Evolutionary conservation across 2,329 filamentous ascomycete genomes (phyloP).

Genomic region (Zymoseptoria tritici): DNA sequence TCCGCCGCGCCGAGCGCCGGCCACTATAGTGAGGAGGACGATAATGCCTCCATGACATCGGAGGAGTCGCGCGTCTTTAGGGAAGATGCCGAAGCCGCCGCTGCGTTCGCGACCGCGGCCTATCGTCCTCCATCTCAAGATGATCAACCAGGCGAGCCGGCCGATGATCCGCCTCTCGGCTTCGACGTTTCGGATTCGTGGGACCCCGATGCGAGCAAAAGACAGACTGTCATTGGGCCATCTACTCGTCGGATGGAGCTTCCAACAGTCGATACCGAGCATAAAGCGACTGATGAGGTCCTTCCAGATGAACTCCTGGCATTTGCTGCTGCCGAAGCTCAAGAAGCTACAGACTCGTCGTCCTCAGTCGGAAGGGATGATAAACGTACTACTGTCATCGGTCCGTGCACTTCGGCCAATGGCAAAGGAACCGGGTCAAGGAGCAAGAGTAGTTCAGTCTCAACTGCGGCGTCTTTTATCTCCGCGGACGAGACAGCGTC

Average conservation of each 20-base stretch:
- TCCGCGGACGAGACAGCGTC: background rate
- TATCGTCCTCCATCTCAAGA: conserved; percentile 4
- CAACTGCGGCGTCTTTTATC: background rate
- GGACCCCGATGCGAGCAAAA: conserved; percentile 9
- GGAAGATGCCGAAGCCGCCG: conserved; percentile 22
- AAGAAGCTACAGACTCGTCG: background rate
- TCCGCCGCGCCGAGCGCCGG: conserved; percentile 10
- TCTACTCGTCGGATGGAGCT: background rate
- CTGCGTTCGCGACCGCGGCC: conserved; percentile 12
- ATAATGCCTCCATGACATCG: conserved; percentile 14
- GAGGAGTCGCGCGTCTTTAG: conserved; percentile 16
- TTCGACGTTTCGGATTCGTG: conserved; percentile 10
- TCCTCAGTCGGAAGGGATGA: background rate
- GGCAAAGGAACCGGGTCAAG: background rate
- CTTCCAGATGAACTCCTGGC: conserved; percentile 6
- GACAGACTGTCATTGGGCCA: conserved; percentile 16
- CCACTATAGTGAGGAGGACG: conserved; percentile 9
- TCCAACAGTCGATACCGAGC: conserved; percentile 12
- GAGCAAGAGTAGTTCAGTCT: background rate
- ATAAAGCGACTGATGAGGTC: conserved; percentile 10
- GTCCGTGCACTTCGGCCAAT: conserved; percentile 6
- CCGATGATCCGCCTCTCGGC: conserved; percentile 3
- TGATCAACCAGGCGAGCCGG: conserved; percentile 1
- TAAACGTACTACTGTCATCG: conserved; percentile 15
- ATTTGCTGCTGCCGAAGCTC: background rate